Base-by-base conservation (phyloP, 2,329 filamentous ascomycete species). In the Cadophora malorum region DNA sequence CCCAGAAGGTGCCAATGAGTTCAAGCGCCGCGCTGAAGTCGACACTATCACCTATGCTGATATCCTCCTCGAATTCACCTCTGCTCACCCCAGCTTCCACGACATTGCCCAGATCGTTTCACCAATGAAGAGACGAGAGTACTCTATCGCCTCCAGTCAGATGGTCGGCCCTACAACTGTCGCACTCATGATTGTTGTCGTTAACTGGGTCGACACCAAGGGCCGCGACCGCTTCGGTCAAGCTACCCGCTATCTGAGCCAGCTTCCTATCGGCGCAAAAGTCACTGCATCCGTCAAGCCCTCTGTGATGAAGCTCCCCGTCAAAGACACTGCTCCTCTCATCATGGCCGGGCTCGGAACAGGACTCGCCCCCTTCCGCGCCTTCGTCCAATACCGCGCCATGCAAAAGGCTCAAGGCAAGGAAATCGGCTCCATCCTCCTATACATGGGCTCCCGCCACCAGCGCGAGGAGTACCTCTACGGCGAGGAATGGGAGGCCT, bases 281-380 rank as follows among this genome's bases (percentile, higher is more conserved):
- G 89, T 99, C 71, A 97, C 94, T 2, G 96, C 93, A 67, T 97
- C 92, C 41, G 94, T 99, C 79, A 99, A 99, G 84, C 93, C 96
- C 0, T 97, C 94, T 28, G 96, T 98, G 73, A 99, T 99, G 96
- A 99, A 98, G 83, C 87, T 99, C n/a, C 96, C 96, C 5, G 82
- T 87, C 69, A 91, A 90, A 79, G 90, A 94, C 74, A 96, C 93
- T 47, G 93, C 95, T 59, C 96, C 96, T 50, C 90, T 99, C 78
- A 97, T 99, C 85, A 97, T 99, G 95, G 96, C 96, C 10, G 96
- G 96, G 80, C 91, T 98, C n/a, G 96, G 96, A 71, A 99, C 96
- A 0, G 96, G 96, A 78, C 90, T 99, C 25, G 96, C 96, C 1
- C 96, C 96, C n/a, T 99, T 99, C 93, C 93, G 96, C 73, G 96